Base-by-base conservation (phyloP, 2,329 filamentous ascomycete species). In the Fusarium sp. region DNA sequence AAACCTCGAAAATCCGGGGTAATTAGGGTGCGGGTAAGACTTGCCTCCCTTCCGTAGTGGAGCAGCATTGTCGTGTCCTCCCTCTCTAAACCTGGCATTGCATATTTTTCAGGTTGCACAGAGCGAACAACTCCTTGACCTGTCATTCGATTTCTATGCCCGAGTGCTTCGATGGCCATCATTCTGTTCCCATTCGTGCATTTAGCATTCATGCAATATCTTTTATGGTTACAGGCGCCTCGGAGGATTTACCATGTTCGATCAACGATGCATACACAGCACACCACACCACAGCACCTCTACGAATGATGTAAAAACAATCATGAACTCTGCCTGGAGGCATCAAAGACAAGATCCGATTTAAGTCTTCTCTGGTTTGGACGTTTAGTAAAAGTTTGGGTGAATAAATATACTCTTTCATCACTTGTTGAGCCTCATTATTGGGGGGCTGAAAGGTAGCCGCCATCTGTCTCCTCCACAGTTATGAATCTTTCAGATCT, bases 1-100 rank as follows among this genome's bases (percentile, higher is more conserved):
- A 52, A 64, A 17, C 37, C 17, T 24, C 22, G 69, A 74, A 74
- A 74, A 74, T 74, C 72, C 67, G 72, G 72, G 72, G 72, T 73
- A 74, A 64, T 63, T 65, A 72, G 55, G 59, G 66, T 59, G 56
- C 66, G 65, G 66, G 61, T 55, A 67, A 63, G 58, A 39, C 56
- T 58, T 67, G 56, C 67, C 55, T 61, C 32, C 63, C 69, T 68
- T 59, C 46, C 45, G 54, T 56, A 28, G 71, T 72, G 71, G 71
- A 71, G 69, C 55, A 62, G 56, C 28, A 26, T 62, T 46, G 26
- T 35, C 41, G 30, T 54, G 49, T 39, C 46, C 26, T 37, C 30
- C 35, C 17, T 51, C 65, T 47, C 56, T 37, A 37, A n/a, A 5
- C 20, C 37, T 47, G 58, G 47, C 39, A 62, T 56, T 62, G 44